A percentile compares a stretch with the other conserved stretches of the same genome.
Conservation (phyloP, 129 eudicot genomes). For the Flaveria linearis region DNA sequence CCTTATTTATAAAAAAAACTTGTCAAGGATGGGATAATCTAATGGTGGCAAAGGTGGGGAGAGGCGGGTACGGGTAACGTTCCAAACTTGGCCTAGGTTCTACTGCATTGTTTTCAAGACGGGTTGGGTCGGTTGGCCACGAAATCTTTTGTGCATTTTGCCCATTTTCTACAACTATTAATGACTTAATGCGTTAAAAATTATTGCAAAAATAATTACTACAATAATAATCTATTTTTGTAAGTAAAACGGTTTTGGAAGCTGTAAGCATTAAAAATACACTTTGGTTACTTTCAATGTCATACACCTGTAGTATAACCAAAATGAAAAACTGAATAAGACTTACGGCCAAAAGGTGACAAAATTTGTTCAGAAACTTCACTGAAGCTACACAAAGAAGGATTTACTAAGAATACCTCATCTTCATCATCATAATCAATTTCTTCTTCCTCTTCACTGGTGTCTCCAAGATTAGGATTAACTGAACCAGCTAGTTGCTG, state of each 20-base stretch:
- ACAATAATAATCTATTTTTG: not conserved
- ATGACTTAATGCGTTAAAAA: not conserved
- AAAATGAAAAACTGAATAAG: not conserved
- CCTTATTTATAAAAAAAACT: not conserved
- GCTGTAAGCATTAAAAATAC: not conserved
- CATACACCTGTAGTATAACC: not conserved
- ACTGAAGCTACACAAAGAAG: not conserved
- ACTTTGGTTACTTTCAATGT: not conserved
- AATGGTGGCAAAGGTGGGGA: not conserved
- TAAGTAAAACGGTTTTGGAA: not conserved
- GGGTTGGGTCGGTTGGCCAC: not conserved
- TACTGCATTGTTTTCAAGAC: not conserved
- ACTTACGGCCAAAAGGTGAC: not conserved
- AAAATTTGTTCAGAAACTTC: not conserved
- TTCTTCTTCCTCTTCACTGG: conserved; percentile 51
- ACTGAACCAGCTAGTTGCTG: conserved; percentile 55
- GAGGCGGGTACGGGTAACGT: not conserved
- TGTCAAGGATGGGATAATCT: not conserved
- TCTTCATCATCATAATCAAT: conserved; percentile 53
- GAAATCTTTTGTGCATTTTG: not conserved
- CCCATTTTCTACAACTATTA: not conserved
- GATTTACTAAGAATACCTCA: conserved; percentile 45
- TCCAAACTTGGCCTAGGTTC: not conserved
- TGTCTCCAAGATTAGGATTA: conserved; percentile 33
- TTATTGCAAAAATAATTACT: too few relatives aligned